Base-by-base conservation (phyloP, 306 rosid species). In the Fragaria ananassa region DNA sequence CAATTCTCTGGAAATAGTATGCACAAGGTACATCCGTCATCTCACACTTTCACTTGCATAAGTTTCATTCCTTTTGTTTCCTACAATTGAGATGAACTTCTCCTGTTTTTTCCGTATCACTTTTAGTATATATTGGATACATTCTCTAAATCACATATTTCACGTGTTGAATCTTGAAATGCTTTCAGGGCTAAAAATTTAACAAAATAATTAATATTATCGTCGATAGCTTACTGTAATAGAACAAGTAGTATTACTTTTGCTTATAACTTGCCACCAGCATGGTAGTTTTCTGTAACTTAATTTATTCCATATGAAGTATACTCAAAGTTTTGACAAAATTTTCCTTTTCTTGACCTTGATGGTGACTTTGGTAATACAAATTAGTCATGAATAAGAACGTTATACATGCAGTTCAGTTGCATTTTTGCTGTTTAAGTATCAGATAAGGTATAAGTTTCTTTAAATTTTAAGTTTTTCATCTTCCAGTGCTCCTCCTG, bases 1-100 rank as follows among this genome's bases (percentile, higher is more conserved):
- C 63, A 86, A 85, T 63, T 87, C 97, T 0, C 12, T 93, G 78
- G 98, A 93, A 82, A 78, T 93, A 10, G 93, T 93, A 14, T 82
- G 72, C 18, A 89, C 96, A 25, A 93, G 97, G 98, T 93, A 84
- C 85, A 81, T 80, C 65, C 42, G 10, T 25, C 31, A 68, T 25
- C 47, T 37, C 37, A 58, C 58, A 11, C 50, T 46, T 31, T 13
- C 31, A 8, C 66, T 34, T 66, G 29, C 37, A 13, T 39, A 39
- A 15, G 17, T 49, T 34, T 71, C 18, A 4, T 42, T 68, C n/a
- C 68, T 56, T 35, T 47, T 68, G 19, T 53, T 57, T 4, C 6
- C 41, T 27, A 39, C 29, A 31, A 5, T 60, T 70, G 25, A 53
- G 1, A 1, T 19, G 60, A 53, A 5, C 18, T 60, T 6, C 3